Conservation (phyloP, 306 rosid species). For the Coriaria nepalensis region DNA sequence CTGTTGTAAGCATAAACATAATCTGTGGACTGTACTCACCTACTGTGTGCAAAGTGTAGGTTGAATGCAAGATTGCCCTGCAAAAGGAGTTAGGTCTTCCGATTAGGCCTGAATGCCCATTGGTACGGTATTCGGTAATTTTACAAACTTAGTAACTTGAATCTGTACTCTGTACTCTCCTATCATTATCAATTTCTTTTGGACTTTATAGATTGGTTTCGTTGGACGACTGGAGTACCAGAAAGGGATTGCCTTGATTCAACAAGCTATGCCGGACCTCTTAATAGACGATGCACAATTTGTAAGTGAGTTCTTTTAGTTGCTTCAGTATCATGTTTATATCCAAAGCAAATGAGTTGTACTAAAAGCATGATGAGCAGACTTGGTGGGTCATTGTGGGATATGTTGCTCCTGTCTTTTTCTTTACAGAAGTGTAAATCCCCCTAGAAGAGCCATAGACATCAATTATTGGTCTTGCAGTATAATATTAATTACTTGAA, state of each 20-base stretch:
- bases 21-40: conserved; percentile 5
- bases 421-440: background rate
- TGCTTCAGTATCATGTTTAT: background rate
- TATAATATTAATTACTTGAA: background rate
- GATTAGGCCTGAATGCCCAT: conserved; percentile 51
- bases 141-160: conserved; percentile 3
- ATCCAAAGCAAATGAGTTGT: background rate
- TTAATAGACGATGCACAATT: conserved; percentile 74
- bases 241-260: conserved; percentile 78
- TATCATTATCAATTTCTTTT: conserved; percentile 15
- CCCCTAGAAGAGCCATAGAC: background rate
- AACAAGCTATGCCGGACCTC: conserved; percentile 43
- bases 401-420: background rate
- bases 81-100: conserved; percentile 80
- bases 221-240: conserved; percentile 80
- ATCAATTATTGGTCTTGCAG: no score
- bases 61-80: conserved; percentile 55
- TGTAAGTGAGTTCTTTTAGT: conserved; percentile 35
- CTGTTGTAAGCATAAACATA: conserved; percentile 9
- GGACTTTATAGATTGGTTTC: conserved; percentile 63
- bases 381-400: no score
- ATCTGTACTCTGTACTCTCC: conserved; percentile 1
- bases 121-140: conserved; percentile 32
- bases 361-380: background rate
- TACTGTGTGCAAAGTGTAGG: conserved; percentile 24